These are phyloP conservation scores for Pisolithus sp. DNA, from an alignment of 768 basidiomycete species.

Conservation along the genomic window DNA sequence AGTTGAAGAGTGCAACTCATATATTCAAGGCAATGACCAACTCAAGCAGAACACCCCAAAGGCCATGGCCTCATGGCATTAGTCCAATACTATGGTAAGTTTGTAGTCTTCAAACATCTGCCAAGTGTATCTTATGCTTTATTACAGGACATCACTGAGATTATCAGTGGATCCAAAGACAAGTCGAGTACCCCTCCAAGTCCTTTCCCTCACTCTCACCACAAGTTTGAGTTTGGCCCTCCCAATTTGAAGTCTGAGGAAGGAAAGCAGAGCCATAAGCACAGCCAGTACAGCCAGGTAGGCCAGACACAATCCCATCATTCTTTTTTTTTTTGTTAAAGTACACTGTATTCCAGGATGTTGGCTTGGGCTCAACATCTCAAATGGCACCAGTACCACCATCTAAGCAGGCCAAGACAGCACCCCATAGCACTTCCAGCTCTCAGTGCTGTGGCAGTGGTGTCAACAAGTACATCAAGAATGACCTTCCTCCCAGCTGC, in stretches of 20 bases:
- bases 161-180: background rate
- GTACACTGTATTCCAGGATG: background rate
- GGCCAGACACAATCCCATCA: background rate
- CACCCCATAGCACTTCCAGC: background rate
- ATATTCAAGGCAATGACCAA: too few relatives aligned
- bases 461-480: slow-evolving; percentile 6
- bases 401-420: background rate
- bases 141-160: background rate
- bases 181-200: background rate
- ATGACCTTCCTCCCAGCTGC: slow-evolving; percentile 3
- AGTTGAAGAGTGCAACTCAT: too few relatives aligned
- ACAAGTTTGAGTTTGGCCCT: background rate
- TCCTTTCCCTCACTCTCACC: background rate
- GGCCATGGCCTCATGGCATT: too few relatives aligned
- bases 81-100: too few relatives aligned
- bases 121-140: too few relatives aligned
- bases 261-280: background rate
- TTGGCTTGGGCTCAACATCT: background rate
- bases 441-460: background rate
- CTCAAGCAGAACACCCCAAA: too few relatives aligned
- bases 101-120: too few relatives aligned
- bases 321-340: background rate
- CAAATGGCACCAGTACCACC: background rate
- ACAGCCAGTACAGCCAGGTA: background rate
- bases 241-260: background rate